phyloP scores from a whole-genome alignment of 2,329 filamentous ascomycete species.

The Lachnellula occidentalis region DNA sequence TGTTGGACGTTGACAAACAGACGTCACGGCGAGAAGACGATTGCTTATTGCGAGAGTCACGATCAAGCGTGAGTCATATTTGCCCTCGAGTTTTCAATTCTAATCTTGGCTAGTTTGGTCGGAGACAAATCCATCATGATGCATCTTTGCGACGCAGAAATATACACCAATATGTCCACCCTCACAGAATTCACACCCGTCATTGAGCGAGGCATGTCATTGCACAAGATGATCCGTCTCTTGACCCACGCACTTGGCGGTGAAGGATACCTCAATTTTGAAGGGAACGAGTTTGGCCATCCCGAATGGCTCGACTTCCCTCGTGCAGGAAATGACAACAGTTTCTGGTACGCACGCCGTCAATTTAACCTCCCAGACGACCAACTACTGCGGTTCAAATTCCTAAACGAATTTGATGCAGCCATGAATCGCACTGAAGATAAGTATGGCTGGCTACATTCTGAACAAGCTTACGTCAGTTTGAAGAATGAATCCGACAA shows the following conservation, averaged over 20 bases:
- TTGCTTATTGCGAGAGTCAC: slow-evolving; percentile 94
- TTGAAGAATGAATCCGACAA: slow-evolving; percentile 94
- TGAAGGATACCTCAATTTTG: slow-evolving; percentile 97
- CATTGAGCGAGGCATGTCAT: slow-evolving; percentile 83
- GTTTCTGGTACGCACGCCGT: slow-evolving; percentile 88
- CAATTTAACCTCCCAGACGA: slow-evolving; percentile 94
- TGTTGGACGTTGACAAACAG: slow-evolving; percentile 87
- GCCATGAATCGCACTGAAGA: slow-evolving; percentile 84
- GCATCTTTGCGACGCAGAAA: slow-evolving; percentile 94
- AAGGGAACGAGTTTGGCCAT: slow-evolving; percentile 98
- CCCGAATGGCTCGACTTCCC: slow-evolving; percentile 99
- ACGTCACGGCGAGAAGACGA: slow-evolving; percentile 94
- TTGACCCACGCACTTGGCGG: slow-evolving; percentile 88
- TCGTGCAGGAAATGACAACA: slow-evolving; percentile 85
- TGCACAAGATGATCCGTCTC: slow-evolving; percentile 97
- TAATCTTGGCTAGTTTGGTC: slow-evolving; percentile 60
- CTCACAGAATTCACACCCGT: slow-evolving; percentile 77
- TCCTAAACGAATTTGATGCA: slow-evolving; percentile 89
- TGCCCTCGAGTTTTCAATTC: neutral
- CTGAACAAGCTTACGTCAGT: slow-evolving; percentile 82
- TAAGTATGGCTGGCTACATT: slow-evolving; percentile 86
- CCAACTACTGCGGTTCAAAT: slow-evolving; percentile 75
- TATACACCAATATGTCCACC: slow-evolving; percentile 96
- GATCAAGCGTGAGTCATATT: slow-evolving; percentile 76
- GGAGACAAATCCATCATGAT: slow-evolving; percentile 97